Base-by-base conservation (phyloP, 1,284 basidiomycete genomes). In the Boletus austroedulis region DNA sequence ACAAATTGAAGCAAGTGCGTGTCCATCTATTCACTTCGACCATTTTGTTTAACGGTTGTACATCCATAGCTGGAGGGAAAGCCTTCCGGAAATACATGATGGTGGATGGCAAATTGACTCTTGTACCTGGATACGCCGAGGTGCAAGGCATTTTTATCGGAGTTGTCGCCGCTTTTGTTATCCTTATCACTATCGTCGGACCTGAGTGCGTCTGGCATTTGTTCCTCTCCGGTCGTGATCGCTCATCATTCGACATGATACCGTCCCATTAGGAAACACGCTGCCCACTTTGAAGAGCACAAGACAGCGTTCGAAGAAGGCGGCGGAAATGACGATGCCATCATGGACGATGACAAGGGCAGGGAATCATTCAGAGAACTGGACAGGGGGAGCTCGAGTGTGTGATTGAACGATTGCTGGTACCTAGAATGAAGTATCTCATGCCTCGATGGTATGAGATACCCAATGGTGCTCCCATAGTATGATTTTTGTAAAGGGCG, bases 71-170 rank as follows among this genome's bases (percentile, higher is more conserved):
- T 48, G 89, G 86, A 26, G 89, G 84, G 41, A 77, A 80, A 41
- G 73, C 88, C 65, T 70, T 87, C 11, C 75, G 76, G 63, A 86
- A 82, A 0, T 82, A 79, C 7, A 71, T 87, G 57, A 68, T 77
- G 47, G 67, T 78, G 38, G 59, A 82, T 44, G 86, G 86, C 4
- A 67, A 73, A 28, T 55, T 64, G 0, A 77, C 64, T 10, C 67
- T 71, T 50, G 85, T 89, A 4, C 84, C 91, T 1, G 89, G 96
- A 70, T 97, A 95, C 69, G 95, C 90, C 4, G 87, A 78, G 9
- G 82, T 95, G 19, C 90, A 93, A 75, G 94, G 89, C 48, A 94
- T 97, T 70, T 78, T 96, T 38, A 89, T 98, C 58, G 95, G 88
- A n/a, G 78, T 80, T 34, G 82, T 90, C 26, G 77, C 86, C 11